Base-by-base conservation (phyloP, 2,329 filamentous ascomycete species). In the Purpureocillium takamizusanense region DNA sequence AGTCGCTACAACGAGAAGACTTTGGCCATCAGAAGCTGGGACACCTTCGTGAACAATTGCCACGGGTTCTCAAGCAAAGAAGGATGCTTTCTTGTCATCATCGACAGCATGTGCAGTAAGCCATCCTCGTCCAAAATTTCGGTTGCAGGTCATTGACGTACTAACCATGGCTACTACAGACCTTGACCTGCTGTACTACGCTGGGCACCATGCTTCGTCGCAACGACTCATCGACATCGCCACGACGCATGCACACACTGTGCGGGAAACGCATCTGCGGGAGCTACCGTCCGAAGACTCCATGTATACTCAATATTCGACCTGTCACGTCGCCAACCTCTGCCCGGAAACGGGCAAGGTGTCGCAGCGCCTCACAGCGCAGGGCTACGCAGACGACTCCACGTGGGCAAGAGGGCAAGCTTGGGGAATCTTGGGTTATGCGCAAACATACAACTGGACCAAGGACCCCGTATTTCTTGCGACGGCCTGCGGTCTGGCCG, bases 361-460 rank as follows among this genome's bases (percentile, higher is more conserved):
- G 42, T 42, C 43, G 17, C n/a, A 55, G 21, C 57, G 57, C 9
- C 53, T 62, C 42, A 73, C 69, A 0, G 63, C 62, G 9, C 69
- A 74, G 42, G 70, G 69, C 2, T 65, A 64, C 47, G 46, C 51
- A 4, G 60, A 67, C 35, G 46, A 55, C 11, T 70, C 65, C 1
- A 70, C 66, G 1, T 73, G 70, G 70, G 53, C 62, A 1, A 56
- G 70, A 2, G 70, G 69, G 0, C 69, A 73, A 40, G 63, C 66
- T 0, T 74, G 69, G 69, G 61, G 59, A 0, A 64, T 72, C 7
- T 51, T 70, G 31, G 69, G 69, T 0, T 72, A 67, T 37, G 57
- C 66, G 1, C 68, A 72, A 43, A 66, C 64, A 0, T 72, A 69
- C 40, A 54, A 48, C 17, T 25, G 21, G 21, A 25, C 21, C 21